These are phyloP conservation scores for Avena eriantha DNA, from an alignment of 176 grass and related monocot genomes.

Conservation along the genomic window DNA sequence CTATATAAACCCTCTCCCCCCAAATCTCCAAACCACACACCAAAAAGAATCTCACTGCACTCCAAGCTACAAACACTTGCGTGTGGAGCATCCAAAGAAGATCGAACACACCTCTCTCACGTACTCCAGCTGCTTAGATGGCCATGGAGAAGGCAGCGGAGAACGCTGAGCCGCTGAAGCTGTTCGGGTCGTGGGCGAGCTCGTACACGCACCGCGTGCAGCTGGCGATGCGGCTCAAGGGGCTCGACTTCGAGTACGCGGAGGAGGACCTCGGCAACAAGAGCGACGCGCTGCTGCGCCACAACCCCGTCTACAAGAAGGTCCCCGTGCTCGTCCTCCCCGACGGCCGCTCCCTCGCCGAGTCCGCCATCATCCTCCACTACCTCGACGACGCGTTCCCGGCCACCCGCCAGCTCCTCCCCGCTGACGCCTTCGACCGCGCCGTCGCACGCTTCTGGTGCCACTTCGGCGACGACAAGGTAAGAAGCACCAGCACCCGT, in stretches of 20 bases:
- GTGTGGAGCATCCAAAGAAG: background rate
- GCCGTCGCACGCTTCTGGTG: slow-evolving; percentile 79
- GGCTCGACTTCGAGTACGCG: slow-evolving; percentile 66
- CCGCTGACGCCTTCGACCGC: slow-evolving; percentile 58
- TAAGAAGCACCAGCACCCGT: background rate
- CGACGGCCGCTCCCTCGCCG: slow-evolving; percentile 59
- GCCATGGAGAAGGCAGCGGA: slow-evolving; percentile 48
- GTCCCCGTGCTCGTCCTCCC: slow-evolving; percentile 88
- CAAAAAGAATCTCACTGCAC: background rate
- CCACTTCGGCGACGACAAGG: slow-evolving; percentile 91
- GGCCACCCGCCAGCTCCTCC: slow-evolving; percentile 48
- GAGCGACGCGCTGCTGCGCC: slow-evolving; percentile 61
- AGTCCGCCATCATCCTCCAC: slow-evolving; percentile 81
- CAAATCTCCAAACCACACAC: background rate
- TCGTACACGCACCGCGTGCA: slow-evolving; percentile 95
- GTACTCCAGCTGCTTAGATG: background rate
- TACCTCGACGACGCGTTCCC: slow-evolving; percentile 78
- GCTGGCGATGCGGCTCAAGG: slow-evolving; percentile 80
- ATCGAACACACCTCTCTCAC: background rate
- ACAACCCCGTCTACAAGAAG: slow-evolving; percentile 86
- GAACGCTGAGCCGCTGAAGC: slow-evolving; percentile 47
- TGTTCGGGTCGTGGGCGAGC: slow-evolving; percentile 85
- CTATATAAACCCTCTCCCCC: slow-evolving; percentile 47
- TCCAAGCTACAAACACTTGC: background rate
- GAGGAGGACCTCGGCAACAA: slow-evolving; percentile 85